Evolutionary conservation across 2,329 filamentous ascomycete genomes (phyloP).

Genomic region (Periconia macrospinosa): DNA sequence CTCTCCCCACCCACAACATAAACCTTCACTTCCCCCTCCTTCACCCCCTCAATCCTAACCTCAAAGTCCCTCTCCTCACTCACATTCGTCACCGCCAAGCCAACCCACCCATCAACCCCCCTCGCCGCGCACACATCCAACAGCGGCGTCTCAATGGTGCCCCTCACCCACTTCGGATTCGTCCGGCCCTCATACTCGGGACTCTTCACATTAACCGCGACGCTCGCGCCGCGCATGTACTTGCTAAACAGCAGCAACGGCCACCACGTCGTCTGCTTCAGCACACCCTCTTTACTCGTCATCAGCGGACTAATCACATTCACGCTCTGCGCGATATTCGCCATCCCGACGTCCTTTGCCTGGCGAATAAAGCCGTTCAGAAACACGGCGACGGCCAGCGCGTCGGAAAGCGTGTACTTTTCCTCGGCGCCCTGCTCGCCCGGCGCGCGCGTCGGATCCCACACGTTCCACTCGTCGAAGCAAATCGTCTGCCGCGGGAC

Average conservation of each 20-base stretch:
- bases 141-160: slow-evolving; percentile 69
- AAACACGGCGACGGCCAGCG: slow-evolving; percentile 73
- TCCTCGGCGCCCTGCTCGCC: slow-evolving; percentile 75
- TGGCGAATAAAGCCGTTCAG: slow-evolving; percentile 77
- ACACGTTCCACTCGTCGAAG: slow-evolving; percentile 87
- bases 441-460: slow-evolving; percentile 72
- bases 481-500: slow-evolving; percentile 71
- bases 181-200: slow-evolving; percentile 69
- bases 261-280: slow-evolving; percentile 77
- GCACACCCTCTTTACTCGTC: slow-evolving; percentile 65
- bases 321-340: slow-evolving; percentile 75
- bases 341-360: slow-evolving; percentile 72
- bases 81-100: slow-evolving; percentile 74
- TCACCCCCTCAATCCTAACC: slow-evolving; percentile 61
- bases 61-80: slow-evolving; percentile 61
- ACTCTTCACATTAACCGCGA: slow-evolving; percentile 66
- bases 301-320: slow-evolving; percentile 79
- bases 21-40: slow-evolving; percentile 55
- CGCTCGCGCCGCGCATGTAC: slow-evolving; percentile 73
- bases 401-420: slow-evolving; percentile 70
- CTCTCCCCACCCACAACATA: slow-evolving; percentile 63
- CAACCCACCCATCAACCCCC: slow-evolving; percentile 62
- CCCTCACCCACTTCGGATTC: slow-evolving; percentile 65
- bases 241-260: slow-evolving; percentile 68
- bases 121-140: slow-evolving; percentile 68